Evolutionary conservation across 805 yeast species (phyloP).

Genomic region (Trichomonascus vanleenenianus): DNA sequence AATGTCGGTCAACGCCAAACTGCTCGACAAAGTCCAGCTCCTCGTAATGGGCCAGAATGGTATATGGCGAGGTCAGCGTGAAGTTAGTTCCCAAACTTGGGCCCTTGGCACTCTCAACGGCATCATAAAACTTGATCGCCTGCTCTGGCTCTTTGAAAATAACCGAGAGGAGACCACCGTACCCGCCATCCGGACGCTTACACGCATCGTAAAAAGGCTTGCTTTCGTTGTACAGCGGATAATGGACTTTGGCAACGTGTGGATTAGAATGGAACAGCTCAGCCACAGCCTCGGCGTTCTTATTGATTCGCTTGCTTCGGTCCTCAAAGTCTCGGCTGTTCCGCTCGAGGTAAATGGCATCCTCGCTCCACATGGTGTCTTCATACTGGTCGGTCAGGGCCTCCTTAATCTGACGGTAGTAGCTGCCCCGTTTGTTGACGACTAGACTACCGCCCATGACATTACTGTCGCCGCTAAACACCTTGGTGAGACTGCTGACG

Average conservation of each 20-base stretch:
- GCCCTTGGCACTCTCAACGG: conserved; percentile 66
- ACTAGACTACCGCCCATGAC: conserved; percentile 92
- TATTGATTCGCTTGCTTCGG: conserved; percentile 41
- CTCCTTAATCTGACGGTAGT: conserved; percentile 42
- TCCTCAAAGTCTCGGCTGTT: conserved; percentile 82
- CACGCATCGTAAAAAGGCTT: conserved; percentile 62
- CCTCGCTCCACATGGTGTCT: conserved; percentile 87
- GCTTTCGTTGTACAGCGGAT: conserved; percentile 55
- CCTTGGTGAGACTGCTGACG: conserved; percentile 81
- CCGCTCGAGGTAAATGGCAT: conserved; percentile 84
- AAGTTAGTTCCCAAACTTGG: conserved; percentile 89
- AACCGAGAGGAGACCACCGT: conserved; percentile 79
- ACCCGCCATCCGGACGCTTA: conserved; percentile 68
- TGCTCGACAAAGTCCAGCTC: conserved; percentile 72
- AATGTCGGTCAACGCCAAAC: conserved; percentile 75
- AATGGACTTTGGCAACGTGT: conserved; percentile 56
- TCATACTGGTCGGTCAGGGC: conserved; percentile 50
- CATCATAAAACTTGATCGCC: conserved; percentile 70
- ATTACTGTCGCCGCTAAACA: conserved; percentile 89
- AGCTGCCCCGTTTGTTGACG: conserved; percentile 56
- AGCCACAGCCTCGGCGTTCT: conserved; percentile 33
- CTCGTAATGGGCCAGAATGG: conserved; percentile 75
- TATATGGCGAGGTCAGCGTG: conserved; percentile 83
- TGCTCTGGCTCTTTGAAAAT: conserved; percentile 55
- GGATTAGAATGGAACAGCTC: conserved; percentile 26